phyloP scores from a whole-genome alignment of 1,284 basidiomycete species.

The Meripilus lineatus region DNA sequence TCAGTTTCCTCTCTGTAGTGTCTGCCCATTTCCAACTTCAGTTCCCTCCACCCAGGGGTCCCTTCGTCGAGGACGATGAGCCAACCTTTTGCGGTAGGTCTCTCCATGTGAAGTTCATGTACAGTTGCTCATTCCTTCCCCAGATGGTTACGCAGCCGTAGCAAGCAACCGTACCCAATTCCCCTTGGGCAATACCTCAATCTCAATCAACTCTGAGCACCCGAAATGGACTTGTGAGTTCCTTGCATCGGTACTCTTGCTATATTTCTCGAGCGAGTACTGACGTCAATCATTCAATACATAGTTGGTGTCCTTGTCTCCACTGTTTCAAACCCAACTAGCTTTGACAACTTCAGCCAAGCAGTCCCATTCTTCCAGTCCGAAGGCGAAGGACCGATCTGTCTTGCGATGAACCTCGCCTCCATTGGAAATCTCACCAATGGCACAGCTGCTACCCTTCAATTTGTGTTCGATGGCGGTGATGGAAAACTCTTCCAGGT shows the following conservation, averaged over 20 bases:
- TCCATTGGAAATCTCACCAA: constrained; percentile 43
- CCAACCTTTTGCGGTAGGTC: constrained; percentile 50
- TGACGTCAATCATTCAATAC: constrained; percentile 1
- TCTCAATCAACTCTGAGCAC: constrained; percentile 58
- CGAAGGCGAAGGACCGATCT: constrained; percentile 50
- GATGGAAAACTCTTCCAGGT: constrained; percentile 70
- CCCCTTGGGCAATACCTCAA: constrained; percentile 53
- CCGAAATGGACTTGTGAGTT: constrained; percentile 47
- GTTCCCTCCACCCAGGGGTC: constrained; percentile 58
- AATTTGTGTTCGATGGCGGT: constrained; percentile 59
- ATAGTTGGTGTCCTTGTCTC: constrained; percentile 55
- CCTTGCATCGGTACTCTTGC: background rate
- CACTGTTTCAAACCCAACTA: constrained; percentile 49
- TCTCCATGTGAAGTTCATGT: no score
- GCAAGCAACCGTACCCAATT: constrained; percentile 52
- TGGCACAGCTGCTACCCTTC: constrained; percentile 56
- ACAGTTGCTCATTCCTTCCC: background rate
- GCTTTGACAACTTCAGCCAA: constrained; percentile 48
- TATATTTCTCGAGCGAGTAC: background rate
- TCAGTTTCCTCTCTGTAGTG: constrained; percentile 29
- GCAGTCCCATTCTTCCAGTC: constrained; percentile 47
- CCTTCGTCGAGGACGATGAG: constrained; percentile 54
- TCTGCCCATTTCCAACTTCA: constrained; percentile 68
- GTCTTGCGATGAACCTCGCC: constrained; percentile 56
- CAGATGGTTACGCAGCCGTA: constrained; percentile 49